Evolutionary conservation across 2,329 filamentous ascomycete species (phyloP), one percentile per base, ranked within the genome.

Genomic region (Fusarium burgessii): DNA sequence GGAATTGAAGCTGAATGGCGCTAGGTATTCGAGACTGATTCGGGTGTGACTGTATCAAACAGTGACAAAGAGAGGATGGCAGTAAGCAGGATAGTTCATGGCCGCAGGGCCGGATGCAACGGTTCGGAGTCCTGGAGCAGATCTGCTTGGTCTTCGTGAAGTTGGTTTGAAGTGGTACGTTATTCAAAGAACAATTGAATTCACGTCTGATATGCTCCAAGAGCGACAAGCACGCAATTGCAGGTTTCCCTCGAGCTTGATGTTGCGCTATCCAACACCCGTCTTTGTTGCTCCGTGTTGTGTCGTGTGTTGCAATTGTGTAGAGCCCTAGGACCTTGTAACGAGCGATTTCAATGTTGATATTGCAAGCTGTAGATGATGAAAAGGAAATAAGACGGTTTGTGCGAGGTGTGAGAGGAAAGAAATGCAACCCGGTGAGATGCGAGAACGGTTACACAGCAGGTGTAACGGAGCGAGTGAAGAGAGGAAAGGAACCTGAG

Each of bases 11-110:
- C 50, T 46, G 51, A 64, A 67, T 70, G 56, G 33, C 56, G 65
- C 64, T 45, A 66, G 57, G 36, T 38, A 25, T 35, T 61, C 49
- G 47, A 41, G 36, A 32, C n/a, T 58, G 56, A 42, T 46, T 27
- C 49, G 52, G 67, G 66, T 68, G 71, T 74, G 67, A 70, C 58
- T 72, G 65, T 75, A 68, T 73, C 68, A 76, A 60, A 66, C 62
- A 69, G 67, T 66, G 51, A 54, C 18, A 33, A 68, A 20, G 54
- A 38, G 35, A 54, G 61, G 32, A 46, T 42, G 15, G 23, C 18
- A n/a, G 50, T 27, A 56, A 35, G 27, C 27, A 60, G 41, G 51
- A 59, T 47, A 49, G 43, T 42, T 72, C 69, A 72, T 72, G 51
- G 15, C 68, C 68, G 56, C 59, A 42, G 66, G 41, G 59, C 51